phyloP scores from a whole-genome alignment of 2,329 filamentous ascomycete species.

The Bipolaris cookei region DNA sequence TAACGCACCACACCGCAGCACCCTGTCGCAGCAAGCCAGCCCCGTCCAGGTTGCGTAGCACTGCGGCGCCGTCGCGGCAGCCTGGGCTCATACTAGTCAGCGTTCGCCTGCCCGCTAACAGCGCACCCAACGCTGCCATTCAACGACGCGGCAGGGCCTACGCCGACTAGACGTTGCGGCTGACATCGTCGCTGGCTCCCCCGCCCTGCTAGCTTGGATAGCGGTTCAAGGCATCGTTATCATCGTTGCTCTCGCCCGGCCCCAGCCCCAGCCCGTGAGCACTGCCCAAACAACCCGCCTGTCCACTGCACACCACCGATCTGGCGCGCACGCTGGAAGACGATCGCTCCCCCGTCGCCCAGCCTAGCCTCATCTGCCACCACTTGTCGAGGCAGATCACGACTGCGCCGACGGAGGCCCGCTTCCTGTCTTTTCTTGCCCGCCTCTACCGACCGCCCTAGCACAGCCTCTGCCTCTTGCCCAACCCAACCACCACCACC shows the following conservation, averaged over 20 bases:
- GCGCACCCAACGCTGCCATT: slow-evolving; percentile 29
- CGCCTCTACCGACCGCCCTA: slow-evolving; percentile 56
- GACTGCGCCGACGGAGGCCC: slow-evolving; percentile 52
- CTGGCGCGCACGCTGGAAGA: slow-evolving; percentile 49
- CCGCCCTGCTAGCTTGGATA: slow-evolving; percentile 33
- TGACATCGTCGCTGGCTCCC: slow-evolving; percentile 22
- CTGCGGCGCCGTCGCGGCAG: slow-evolving; percentile 14
- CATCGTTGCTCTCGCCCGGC: slow-evolving; percentile 7
- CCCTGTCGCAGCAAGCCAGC: no score
- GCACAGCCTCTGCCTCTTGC: slow-evolving; percentile 27
- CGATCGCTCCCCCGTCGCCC: slow-evolving; percentile 44
- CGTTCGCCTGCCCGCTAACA: slow-evolving; percentile 27
- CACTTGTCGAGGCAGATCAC: slow-evolving; percentile 43
- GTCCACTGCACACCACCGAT: slow-evolving; percentile 36
- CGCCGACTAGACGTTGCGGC: slow-evolving; percentile 34
- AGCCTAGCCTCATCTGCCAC: slow-evolving; percentile 34
- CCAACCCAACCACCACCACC: not conserved
- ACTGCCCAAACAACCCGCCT: slow-evolving; percentile 20
- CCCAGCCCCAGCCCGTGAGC: slow-evolving; percentile 19
- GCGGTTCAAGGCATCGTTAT: slow-evolving; percentile 34
- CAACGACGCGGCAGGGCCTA: slow-evolving; percentile 36
- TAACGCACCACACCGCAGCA: no score
- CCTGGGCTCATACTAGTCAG: slow-evolving; percentile 24
- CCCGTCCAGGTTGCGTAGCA: not conserved
- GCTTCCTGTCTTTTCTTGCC: slow-evolving; percentile 54